phyloP scores from a whole-genome alignment of 768 basidiomycete genomes.

The Piloderma croceum region DNA sequence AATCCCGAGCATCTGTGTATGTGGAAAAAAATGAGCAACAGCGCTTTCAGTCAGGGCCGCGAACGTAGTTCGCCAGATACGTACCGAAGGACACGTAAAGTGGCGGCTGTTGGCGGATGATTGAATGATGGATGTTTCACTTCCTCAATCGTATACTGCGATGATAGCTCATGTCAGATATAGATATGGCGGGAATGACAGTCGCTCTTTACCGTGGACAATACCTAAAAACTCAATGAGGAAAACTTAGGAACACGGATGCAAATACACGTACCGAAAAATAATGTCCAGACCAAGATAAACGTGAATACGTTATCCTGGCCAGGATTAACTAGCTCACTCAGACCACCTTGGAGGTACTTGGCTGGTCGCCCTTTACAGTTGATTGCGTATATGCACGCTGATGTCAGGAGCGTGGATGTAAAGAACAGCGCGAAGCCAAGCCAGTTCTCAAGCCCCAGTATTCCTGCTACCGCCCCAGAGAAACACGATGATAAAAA shows the following conservation, averaged over 20 bases:
- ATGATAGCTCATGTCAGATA: slow-evolving; percentile 8
- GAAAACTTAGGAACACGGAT: slow-evolving; percentile 2
- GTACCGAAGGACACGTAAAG: too few species aligned
- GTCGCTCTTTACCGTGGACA: slow-evolving; percentile 43
- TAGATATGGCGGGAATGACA: too few species aligned
- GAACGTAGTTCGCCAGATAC: too few species aligned
- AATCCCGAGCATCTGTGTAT: too few species aligned
- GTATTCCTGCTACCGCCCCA: slow-evolving; percentile 82
- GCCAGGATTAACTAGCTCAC: slow-evolving; percentile 74
- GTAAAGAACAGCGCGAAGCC: slow-evolving; percentile 77
- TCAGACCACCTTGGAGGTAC: slow-evolving; percentile 56
- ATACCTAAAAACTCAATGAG: slow-evolving; percentile 29
- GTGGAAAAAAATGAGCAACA: too few species aligned
- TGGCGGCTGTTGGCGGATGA: too few species aligned
- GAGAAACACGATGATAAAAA: slow-evolving; percentile 82
- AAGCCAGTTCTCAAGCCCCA: slow-evolving; percentile 79
- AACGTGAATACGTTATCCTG: slow-evolving; percentile 91
- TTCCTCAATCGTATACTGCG: too few species aligned
- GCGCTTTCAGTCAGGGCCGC: too few species aligned
- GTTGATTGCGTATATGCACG: slow-evolving; percentile 61
- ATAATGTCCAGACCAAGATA: slow-evolving; percentile 88
- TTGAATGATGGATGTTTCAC: too few species aligned
- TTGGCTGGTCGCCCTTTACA: slow-evolving; percentile 61
- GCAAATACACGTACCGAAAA: slow-evolving; percentile 62
- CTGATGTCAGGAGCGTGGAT: slow-evolving; percentile 62